Percentiles rank a stretch among this genome's conserved stretches.
These are phyloP conservation scores for Umbelopsis vinacea DNA, from an alignment of 192 early-diverging fungal species.

Conservation along the genomic window DNA sequence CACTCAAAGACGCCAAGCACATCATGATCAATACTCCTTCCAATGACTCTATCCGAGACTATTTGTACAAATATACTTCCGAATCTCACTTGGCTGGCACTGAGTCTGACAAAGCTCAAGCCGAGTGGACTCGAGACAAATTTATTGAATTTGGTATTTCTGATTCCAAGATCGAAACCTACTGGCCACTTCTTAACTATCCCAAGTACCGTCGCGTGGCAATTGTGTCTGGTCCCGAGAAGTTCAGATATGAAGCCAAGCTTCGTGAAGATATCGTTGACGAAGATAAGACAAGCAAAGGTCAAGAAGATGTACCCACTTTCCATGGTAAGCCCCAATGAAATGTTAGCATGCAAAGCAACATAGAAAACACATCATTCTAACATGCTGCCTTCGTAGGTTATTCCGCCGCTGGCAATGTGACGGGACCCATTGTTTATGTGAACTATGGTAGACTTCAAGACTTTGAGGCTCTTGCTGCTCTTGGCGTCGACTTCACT, in stretches of 20 bases:
- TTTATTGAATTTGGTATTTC: conserved; percentile 56
- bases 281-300: conserved; percentile 61
- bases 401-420: conserved; percentile 61
- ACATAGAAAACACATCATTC: neutral
- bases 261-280: conserved; percentile 59
- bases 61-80: conserved; percentile 60
- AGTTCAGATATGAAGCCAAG: conserved; percentile 54
- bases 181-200: conserved; percentile 62
- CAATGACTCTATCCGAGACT: conserved; percentile 40
- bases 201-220: conserved; percentile 58
- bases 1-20: conserved; percentile 18
- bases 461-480: conserved; percentile 57
- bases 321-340: conserved; percentile 55
- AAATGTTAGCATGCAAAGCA: neutral
- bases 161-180: conserved; percentile 58
- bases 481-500: conserved; percentile 48
- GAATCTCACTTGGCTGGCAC: conserved; percentile 62
- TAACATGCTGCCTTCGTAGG: conserved; percentile 17
- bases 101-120: conserved; percentile 49
- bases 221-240: conserved; percentile 50
- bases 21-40: conserved; percentile 24
- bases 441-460: conserved; percentile 65
- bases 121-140: conserved; percentile 57
- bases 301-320: conserved; percentile 59
- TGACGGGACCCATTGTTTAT: conserved; percentile 63